Evolutionary conservation across 768 basidiomycete species (phyloP), one percentile per base, ranked within the genome.

Genomic region (Tulasnella sp.): DNA sequence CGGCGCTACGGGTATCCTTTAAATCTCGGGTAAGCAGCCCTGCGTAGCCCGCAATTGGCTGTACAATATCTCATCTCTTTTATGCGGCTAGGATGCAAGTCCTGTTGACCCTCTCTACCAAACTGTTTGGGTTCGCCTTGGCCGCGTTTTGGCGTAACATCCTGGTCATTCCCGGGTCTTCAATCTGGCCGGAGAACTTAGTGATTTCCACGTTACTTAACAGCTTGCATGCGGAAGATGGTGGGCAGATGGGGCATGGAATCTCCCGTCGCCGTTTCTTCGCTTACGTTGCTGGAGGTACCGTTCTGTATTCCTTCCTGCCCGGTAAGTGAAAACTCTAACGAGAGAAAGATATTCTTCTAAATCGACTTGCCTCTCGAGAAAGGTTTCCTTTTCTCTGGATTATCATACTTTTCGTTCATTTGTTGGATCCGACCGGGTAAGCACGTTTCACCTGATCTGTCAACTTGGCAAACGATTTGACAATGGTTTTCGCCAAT

Each of bases 161-260:
- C 28, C 64, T 69, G 1, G 34, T 69, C 64, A 69, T 69, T 69
- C 64, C 64, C 31, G 64, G 64, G 5, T 69, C 64, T 69, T 69
- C 64, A 28, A 69, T 69, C 64, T 69, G 64, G 64, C 64, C 64
- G 6, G 31, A 69, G 31, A 97, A 98, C 85, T 88, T 99, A 58
- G 94, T 98, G 78, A 92, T 92, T 9, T 96, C 96, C 83, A 97
- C 98, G n/a, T 86, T 98, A 64, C 89, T 99, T 84, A 99, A 99
- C 85, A 97, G 97, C 11, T 88, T 99, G 8, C 98, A 99, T 84
- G 98, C 98, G 11, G 97, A 98, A 84, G 96, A 98, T 80, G 95
- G 94, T 79, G 28, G 78, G 75, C 22, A 82, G 81, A 24, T 69
- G 64, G 77, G 82, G 40, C 81, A 84, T 3, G 89, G 90, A 5